Percentiles rank a stretch among this genome's conserved stretches.
These are phyloP conservation scores for Beta corolliflora DNA, from an alignment of 179 eudicot genomes.

Conservation along the genomic window DNA sequence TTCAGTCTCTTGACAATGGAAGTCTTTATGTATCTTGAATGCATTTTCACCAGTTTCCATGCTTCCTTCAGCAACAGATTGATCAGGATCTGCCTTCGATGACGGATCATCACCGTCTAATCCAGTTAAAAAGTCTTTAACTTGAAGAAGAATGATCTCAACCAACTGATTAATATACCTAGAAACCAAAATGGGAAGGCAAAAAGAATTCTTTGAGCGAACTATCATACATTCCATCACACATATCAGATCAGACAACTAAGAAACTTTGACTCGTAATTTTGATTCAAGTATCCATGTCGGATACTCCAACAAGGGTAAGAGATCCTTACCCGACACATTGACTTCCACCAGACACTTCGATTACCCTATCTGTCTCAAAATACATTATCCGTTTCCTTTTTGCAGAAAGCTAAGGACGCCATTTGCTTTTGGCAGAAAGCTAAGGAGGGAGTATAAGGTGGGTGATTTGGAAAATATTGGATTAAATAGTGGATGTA, in stretches of 20 bases:
- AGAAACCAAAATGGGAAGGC: constrained; percentile 21
- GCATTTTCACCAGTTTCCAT: constrained; percentile 36
- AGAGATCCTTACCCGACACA: too few species aligned
- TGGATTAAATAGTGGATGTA: too few species aligned
- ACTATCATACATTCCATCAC: constrained; percentile 13
- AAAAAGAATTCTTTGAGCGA: constrained; percentile 10
- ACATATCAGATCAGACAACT: neutral
- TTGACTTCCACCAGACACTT: too few species aligned
- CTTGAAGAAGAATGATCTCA: constrained; percentile 64
- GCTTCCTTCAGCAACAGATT: constrained; percentile 32
- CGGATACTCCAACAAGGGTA: too few species aligned
- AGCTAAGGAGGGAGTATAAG: too few species aligned
- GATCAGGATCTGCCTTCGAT: constrained; percentile 41
- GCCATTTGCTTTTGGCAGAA: too few species aligned
- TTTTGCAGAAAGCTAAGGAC: too few species aligned
- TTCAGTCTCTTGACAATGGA: constrained; percentile 37
- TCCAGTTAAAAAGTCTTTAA: constrained; percentile 45
- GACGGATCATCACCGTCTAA: constrained; percentile 50
- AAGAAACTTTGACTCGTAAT: too few species aligned
- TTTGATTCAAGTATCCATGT: too few species aligned
- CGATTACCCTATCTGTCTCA: too few species aligned
- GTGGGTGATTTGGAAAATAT: too few species aligned
- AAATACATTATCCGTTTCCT: too few species aligned
- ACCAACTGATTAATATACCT: constrained; percentile 92
- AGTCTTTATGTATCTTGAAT: constrained; percentile 27